Conservation (phyloP, 805 yeast species). For the Cyberlindnera nakhonratchasimensis region DNA sequence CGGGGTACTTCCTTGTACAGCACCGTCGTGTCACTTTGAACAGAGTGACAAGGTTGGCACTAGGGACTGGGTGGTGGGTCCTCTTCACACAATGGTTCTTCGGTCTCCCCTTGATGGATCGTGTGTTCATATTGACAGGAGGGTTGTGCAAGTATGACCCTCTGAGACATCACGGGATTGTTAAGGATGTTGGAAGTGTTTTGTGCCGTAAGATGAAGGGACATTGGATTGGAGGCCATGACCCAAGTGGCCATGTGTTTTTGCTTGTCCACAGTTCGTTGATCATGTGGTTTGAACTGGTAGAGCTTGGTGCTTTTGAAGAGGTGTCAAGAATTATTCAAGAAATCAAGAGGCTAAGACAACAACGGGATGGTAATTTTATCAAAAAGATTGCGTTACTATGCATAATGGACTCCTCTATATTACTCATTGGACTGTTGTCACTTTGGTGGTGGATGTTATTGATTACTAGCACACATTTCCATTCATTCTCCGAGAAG, state of each 20-base stretch:
- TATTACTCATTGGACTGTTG: slow-evolving; percentile 34
- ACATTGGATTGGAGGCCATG: slow-evolving; percentile 82
- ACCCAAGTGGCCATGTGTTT: slow-evolving; percentile 93
- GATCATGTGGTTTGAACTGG: slow-evolving; percentile 62
- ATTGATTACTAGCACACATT: slow-evolving; percentile 75
- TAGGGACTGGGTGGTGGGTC: slow-evolving; percentile 72
- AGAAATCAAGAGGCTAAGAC: slow-evolving; percentile 3
- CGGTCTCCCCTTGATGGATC: slow-evolving; percentile 87
- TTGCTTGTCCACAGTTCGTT: slow-evolving; percentile 64
- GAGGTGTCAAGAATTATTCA: slow-evolving; percentile 24
- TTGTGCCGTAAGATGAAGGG: slow-evolving; percentile 61
- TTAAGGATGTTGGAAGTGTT: slow-evolving; percentile 19
- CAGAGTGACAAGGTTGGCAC: slow-evolving; percentile 10
- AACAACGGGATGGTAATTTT: background rate
- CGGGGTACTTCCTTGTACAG: slow-evolving; percentile 26
- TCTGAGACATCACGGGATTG: background rate
- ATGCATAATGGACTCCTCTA: slow-evolving; percentile 18
- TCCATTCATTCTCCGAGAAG: slow-evolving; percentile 79
- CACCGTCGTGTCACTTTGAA: slow-evolving; percentile 14
- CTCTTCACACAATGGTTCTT: slow-evolving; percentile 84
- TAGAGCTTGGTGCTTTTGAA: slow-evolving; percentile 38
- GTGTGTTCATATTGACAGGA: slow-evolving; percentile 74
- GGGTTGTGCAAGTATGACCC: slow-evolving; percentile 56
- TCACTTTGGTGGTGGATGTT: slow-evolving; percentile 83
- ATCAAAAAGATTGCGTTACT: background rate